Evolutionary conservation across 2,329 filamentous ascomycete genomes (phyloP).

Genomic region (Beauveria caledonica): DNA sequence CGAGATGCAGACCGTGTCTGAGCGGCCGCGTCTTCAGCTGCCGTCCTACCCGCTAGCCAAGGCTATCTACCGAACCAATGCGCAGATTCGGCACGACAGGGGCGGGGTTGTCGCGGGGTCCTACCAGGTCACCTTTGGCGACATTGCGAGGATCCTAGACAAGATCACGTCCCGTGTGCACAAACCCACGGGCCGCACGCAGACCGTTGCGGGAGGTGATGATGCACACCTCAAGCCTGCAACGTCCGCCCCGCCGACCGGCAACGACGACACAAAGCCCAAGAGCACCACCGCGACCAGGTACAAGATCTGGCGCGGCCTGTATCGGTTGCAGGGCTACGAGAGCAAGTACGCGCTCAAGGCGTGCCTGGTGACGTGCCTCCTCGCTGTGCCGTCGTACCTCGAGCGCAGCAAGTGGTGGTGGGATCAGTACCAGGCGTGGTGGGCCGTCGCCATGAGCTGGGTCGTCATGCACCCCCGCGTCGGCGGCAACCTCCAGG

Average conservation of each 20-base stretch:
- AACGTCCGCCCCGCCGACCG: conserved; percentile 9
- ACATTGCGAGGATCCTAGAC: conserved; percentile 36
- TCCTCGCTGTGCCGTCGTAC: conserved; percentile 48
- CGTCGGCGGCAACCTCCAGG: conserved; percentile 50
- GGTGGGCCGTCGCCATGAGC: conserved; percentile 51
- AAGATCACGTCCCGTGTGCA: conserved; percentile 32
- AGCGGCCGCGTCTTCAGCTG: conserved; percentile 34
- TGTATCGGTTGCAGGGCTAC: conserved; percentile 48
- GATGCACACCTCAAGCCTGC: not conserved
- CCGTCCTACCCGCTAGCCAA: conserved; percentile 48
- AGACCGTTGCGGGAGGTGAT: not conserved
- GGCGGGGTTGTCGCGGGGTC: conserved; percentile 48
- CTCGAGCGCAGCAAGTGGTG: conserved; percentile 34
- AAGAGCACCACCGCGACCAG: conserved; percentile 30
- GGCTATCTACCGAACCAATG: conserved; percentile 44
- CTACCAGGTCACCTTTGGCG: conserved; percentile 37
- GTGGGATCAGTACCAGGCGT: conserved; percentile 48
- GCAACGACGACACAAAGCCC: conserved; percentile 14
- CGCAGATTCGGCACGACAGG: conserved; percentile 50
- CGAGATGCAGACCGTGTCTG: conserved; percentile 35
- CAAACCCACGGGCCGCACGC: conserved; percentile 16
- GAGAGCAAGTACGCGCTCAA: conserved; percentile 51
- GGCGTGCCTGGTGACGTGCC: conserved; percentile 40
- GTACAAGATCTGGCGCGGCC: conserved; percentile 39
- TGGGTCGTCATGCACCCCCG: conserved; percentile 45